phyloP scores from a whole-genome alignment of 805 yeast genomes.

The Sugiyamaella americana region DNA sequence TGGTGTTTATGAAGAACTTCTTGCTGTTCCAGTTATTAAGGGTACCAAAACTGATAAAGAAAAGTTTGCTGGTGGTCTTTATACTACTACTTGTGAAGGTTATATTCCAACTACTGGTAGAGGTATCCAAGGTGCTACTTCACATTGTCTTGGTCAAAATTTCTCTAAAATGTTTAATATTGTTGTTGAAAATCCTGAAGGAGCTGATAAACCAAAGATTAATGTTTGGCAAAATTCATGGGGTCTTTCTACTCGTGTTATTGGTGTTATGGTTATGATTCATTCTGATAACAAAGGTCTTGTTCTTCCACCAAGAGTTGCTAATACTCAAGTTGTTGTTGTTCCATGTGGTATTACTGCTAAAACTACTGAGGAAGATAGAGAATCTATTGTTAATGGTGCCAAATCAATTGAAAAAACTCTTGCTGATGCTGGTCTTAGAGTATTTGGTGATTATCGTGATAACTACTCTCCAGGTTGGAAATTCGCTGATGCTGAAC shows the following conservation, averaged over 20 bases:
- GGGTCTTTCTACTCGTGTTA: constrained; percentile 98
- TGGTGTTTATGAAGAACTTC: constrained; percentile 77
- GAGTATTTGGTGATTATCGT: constrained; percentile 82
- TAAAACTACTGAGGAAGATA: constrained; percentile 73
- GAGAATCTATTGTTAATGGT: constrained; percentile 60
- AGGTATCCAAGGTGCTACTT: constrained; percentile 99
- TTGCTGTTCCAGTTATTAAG: constrained; percentile 95
- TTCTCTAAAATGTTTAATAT: constrained; percentile 98
- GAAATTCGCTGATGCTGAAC: constrained; percentile 97
- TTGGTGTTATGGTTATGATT: constrained; percentile 99
- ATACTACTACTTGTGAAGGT: constrained; percentile 94
- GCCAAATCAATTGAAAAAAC: constrained; percentile 62
- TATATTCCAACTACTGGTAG: constrained; percentile 97
- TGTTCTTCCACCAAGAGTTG: constrained; percentile 95
- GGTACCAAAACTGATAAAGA: constrained; percentile 97
- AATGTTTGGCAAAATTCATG: constrained; percentile 95
- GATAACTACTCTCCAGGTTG: constrained; percentile 96
- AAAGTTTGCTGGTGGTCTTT: constrained; percentile 96
- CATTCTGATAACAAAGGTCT: constrained; percentile 98
- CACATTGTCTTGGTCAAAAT: constrained; percentile 96
- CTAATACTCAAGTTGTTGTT: constrained; percentile 85
- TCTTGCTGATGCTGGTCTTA: constrained; percentile 56
- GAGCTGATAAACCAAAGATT: constrained; percentile 75
- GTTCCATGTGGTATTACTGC: constrained; percentile 93
- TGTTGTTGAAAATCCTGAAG: constrained; percentile 91